phyloP scores from a whole-genome alignment of 306 rosid genomes.

The Potentilla sterilis region DNA sequence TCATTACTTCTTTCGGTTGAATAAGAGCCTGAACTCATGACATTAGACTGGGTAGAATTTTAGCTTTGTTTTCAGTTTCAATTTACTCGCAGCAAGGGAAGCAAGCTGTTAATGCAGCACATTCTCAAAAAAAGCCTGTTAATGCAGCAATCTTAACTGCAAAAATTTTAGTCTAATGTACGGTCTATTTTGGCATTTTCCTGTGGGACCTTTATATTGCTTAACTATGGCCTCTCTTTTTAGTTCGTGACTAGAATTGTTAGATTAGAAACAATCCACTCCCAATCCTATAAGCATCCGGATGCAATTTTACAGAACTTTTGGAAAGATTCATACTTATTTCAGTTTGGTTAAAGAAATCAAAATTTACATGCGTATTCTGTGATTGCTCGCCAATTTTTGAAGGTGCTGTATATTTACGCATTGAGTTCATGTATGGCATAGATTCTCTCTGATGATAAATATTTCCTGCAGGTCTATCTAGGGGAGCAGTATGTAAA shows the following conservation, averaged over 20 bases:
- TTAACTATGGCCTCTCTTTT: background rate
- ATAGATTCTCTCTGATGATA: conserved; percentile 14
- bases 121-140: background rate
- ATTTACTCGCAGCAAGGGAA: background rate
- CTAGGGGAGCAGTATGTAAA: conserved; percentile 90
- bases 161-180: background rate
- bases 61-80: background rate
- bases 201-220: background rate
- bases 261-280: no score
- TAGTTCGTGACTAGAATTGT: background rate
- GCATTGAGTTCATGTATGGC: conserved; percentile 15
- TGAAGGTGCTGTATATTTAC: background rate
- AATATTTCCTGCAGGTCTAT: conserved; percentile 72
- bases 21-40: background rate
- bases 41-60: background rate
- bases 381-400: background rate
- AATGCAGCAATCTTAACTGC: background rate
- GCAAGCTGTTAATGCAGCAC: background rate
- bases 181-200: background rate
- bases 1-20: background rate
- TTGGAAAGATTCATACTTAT: background rate
- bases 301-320: background rate
- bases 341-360: background rate
- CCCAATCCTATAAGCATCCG: background rate
- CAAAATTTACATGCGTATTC: background rate